phyloP scores from a whole-genome alignment of 202 grass and related monocot genomes.

The Eragrostis tef region DNA sequence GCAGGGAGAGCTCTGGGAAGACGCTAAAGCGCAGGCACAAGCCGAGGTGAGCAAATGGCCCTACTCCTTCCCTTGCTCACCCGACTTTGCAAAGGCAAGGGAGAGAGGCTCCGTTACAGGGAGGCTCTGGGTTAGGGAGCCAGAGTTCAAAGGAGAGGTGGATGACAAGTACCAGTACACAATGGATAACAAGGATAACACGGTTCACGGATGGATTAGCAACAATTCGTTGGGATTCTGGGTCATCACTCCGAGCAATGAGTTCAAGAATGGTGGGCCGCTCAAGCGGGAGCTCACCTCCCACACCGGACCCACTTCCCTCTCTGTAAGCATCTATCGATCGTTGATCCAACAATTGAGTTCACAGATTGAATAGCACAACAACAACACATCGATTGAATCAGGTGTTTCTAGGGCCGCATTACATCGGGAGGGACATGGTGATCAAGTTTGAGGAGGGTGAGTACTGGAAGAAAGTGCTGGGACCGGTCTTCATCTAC shows the following conservation, averaged over 20 bases:
- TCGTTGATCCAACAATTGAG: constrained; percentile 55
- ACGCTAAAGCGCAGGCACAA: constrained; percentile 63
- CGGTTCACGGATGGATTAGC: constrained; percentile 79
- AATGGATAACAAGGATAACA: constrained; percentile 67
- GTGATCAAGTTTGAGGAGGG: constrained; percentile 41
- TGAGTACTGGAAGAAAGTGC: constrained; percentile 80
- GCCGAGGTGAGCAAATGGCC: constrained; percentile 65
- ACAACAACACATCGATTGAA: too few species aligned
- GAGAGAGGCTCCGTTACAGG: constrained; percentile 61
- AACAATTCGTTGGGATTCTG: constrained; percentile 65
- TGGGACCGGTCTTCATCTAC: constrained; percentile 76
- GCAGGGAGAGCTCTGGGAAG: constrained; percentile 51
- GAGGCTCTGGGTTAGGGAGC: constrained; percentile 41
- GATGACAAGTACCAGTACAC: constrained; percentile 93
- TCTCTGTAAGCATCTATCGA: constrained; percentile 47
- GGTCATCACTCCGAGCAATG: constrained; percentile 69
- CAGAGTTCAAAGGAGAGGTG: constrained; percentile 77
- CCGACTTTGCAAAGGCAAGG: constrained; percentile 54
- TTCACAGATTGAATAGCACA: background rate
- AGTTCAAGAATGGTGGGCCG: constrained; percentile 52
- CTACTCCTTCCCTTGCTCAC: constrained; percentile 61
- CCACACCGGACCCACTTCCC: constrained; percentile 67
- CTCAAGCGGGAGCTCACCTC: constrained; percentile 81
- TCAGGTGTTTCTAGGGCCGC: constrained; percentile 67
- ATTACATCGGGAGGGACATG: constrained; percentile 62